phyloP scores from a whole-genome alignment of 2,329 filamentous ascomycete species.

The Keithomyces neogunnii region DNA sequence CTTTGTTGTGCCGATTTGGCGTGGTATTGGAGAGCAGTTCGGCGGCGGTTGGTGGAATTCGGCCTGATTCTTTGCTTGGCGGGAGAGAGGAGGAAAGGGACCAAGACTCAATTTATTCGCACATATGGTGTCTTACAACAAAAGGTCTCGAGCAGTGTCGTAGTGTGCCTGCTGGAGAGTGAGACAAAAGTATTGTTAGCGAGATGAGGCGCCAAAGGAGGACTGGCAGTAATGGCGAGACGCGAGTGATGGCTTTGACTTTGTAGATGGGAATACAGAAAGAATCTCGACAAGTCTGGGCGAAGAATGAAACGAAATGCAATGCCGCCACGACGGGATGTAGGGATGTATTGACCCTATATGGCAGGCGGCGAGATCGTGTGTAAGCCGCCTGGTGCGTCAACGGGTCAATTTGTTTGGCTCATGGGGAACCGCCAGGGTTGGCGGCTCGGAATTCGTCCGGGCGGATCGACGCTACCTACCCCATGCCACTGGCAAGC shows the following conservation, averaged over 20 bases:
- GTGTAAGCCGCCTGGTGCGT: background rate
- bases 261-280: background rate
- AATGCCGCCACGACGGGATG: no score
- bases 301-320: no score
- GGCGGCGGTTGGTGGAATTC: background rate
- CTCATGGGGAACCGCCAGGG: background rate
- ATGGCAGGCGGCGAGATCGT: background rate
- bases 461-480: constrained; percentile 1
- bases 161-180: background rate
- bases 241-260: background rate
- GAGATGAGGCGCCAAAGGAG: constrained; percentile 1
- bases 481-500: background rate
- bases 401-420: background rate
- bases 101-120: constrained; percentile 2
- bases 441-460: constrained; percentile 3
- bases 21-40: background rate
- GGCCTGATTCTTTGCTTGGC: background rate
- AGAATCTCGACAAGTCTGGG: no score
- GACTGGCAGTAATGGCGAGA: background rate
- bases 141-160: background rate
- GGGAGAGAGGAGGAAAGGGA: background rate
- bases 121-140: background rate
- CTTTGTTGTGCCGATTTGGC: background rate
- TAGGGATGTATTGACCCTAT: no score
- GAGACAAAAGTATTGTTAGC: background rate